Percentiles rank a stretch among this genome's conserved stretches.
phyloP scores from a whole-genome alignment of 2,329 filamentous ascomycete species.

The Phyllosticta citribraziliensis region DNA sequence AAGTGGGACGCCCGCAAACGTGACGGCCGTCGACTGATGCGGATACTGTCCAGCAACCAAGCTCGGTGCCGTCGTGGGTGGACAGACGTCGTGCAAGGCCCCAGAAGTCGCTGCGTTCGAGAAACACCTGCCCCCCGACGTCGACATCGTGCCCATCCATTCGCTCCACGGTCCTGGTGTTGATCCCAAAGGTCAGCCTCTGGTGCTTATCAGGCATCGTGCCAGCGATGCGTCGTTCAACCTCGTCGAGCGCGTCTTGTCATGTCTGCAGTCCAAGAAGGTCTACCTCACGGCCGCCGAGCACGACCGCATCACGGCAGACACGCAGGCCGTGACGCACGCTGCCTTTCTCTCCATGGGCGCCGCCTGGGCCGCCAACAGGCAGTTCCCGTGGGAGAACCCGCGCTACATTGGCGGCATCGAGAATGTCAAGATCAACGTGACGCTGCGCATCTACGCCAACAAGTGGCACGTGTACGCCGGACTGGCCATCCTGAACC shows the following conservation, averaged over 20 bases:
- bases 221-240: constrained; percentile 65
- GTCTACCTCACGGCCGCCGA: constrained; percentile 79
- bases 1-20: constrained; percentile 13
- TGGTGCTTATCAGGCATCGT: constrained; percentile 88
- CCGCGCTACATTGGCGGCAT: constrained; percentile 94
- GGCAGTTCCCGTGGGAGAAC: constrained; percentile 94
- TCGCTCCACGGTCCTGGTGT: constrained; percentile 90
- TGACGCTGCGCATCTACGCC: constrained; percentile 91
- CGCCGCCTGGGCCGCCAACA: constrained; percentile 90
- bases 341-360: constrained; percentile 95
- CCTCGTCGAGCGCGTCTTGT: constrained; percentile 72
- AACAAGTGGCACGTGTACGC: constrained; percentile 99
- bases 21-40: constrained; percentile 4
- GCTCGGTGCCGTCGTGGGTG: constrained; percentile 86
- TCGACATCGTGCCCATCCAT: constrained; percentile 91
- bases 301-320: constrained; percentile 94
- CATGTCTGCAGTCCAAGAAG: constrained; percentile 73
- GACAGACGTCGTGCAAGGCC: constrained; percentile 96
- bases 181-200: constrained; percentile 77
- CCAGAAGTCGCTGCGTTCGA: constrained; percentile 94
- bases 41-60: constrained; percentile 62
- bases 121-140: constrained; percentile 72
- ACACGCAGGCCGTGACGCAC: constrained; percentile 96
- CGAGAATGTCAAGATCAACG: constrained; percentile 98
- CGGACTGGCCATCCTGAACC: constrained; percentile 92